phyloP scores from a whole-genome alignment of 2,329 filamentous ascomycete genomes.

The Cercospora zeae-maydis region DNA sequence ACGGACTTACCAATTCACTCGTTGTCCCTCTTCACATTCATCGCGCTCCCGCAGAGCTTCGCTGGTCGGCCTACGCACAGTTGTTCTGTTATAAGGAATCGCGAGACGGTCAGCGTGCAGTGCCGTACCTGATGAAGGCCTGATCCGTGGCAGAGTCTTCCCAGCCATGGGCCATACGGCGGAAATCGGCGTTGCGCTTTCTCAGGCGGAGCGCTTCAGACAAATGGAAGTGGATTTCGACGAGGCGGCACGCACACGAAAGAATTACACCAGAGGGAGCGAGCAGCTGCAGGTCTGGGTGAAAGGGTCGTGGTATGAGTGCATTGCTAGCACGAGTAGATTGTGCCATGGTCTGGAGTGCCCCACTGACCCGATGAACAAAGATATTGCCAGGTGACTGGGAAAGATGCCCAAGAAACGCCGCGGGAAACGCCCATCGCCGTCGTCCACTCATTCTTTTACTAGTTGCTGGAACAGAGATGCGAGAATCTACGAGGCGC shows the following conservation, averaged over 20 bases:
- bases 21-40: neutral
- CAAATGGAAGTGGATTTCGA: neutral
- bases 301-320: neutral
- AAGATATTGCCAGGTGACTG: neutral
- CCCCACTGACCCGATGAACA: neutral
- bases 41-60: neutral
- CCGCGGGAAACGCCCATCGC: neutral
- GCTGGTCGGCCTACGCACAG: neutral
- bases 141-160: neutral
- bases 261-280: neutral
- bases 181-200: neutral
- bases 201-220: neutral
- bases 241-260: neutral
- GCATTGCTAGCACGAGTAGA: neutral
- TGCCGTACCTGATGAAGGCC: neutral
- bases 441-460: slow-evolving; percentile 1
- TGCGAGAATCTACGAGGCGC: neutral
- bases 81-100: neutral
- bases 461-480: slow-evolving; percentile 4
- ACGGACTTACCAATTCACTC: neutral
- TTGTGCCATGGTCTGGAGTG: neutral
- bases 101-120: neutral
- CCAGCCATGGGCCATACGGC: neutral
- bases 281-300: neutral
- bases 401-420: slow-evolving; percentile 1